Evolutionary conservation across 2,329 filamentous ascomycete genomes (phyloP).

Genomic region (Pseudogymnoascus sp.): DNA sequence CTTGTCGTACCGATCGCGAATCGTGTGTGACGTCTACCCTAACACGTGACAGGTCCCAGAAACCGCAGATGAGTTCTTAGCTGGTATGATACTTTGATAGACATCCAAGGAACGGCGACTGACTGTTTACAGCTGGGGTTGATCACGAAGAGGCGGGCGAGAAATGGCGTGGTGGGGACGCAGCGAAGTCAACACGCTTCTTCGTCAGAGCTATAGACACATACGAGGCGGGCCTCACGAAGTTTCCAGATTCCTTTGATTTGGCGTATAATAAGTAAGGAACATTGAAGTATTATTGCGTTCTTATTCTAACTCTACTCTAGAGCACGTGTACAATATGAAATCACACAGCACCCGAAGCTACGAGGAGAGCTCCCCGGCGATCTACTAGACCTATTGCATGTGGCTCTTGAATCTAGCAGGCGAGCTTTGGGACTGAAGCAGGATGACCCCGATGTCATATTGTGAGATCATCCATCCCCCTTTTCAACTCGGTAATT

Average conservation of each 20-base stretch:
- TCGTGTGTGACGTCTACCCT: constrained; percentile 4
- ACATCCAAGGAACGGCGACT: not conserved
- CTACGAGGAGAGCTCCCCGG: constrained; percentile 50
- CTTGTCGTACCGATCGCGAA: not conserved
- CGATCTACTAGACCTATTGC: constrained; percentile 44
- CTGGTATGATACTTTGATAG: constrained; percentile 32
- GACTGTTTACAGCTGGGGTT: constrained; percentile 43
- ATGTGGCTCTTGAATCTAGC: constrained; percentile 55
- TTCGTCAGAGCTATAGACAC: constrained; percentile 56
- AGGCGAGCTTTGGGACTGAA: constrained; percentile 50
- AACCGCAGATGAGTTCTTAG: constrained; percentile 60
- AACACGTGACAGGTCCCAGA: constrained; percentile 38
- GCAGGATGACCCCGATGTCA: constrained; percentile 54
- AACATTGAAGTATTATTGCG: not conserved
- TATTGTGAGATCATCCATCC: constrained; percentile 39
- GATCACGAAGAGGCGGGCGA: constrained; percentile 63
- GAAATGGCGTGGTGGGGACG: constrained; percentile 66
- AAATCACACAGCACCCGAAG: constrained; percentile 58
- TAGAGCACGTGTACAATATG: constrained; percentile 60
- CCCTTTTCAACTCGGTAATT: not conserved
- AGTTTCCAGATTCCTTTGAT: constrained; percentile 56
- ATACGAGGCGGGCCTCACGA: constrained; percentile 55
- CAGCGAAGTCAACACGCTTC: constrained; percentile 45
- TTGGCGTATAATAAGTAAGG: constrained; percentile 66
- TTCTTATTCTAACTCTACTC: not conserved